Evolutionary conservation across 1,139 yeast species (phyloP).

Genomic region (Arxiozyma slooffiae): DNA sequence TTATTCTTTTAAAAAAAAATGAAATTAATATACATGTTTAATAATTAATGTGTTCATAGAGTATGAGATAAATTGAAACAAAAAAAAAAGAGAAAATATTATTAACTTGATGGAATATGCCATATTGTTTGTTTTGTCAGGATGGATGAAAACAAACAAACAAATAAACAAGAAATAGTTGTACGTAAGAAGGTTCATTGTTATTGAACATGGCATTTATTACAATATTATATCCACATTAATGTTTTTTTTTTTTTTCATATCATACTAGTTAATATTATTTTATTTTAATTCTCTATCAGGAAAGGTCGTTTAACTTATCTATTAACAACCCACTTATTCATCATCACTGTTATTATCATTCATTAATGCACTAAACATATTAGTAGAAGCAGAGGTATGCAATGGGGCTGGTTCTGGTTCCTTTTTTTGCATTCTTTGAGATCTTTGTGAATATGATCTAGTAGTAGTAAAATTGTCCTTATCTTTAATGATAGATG

Average conservation of each 20-base stretch:
- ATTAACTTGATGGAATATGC: not conserved
- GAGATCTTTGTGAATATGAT: constrained; percentile 23
- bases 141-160: not conserved
- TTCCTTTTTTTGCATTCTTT: constrained; percentile 18
- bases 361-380: constrained; percentile 30
- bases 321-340: constrained; percentile 2
- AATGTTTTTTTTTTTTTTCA: not conserved
- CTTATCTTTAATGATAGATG: constrained; percentile 17
- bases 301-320: too few relatives aligned
- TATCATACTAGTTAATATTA: too few relatives aligned
- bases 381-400: constrained; percentile 23
- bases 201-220: not conserved
- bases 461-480: constrained; percentile 26
- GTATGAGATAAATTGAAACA: too few relatives aligned
- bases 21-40: not conserved
- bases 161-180: not conserved
- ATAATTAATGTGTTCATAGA: not conserved
- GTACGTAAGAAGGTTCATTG: not conserved
- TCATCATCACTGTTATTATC: constrained; percentile 24
- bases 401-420: constrained; percentile 18
- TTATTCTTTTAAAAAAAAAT: too few relatives aligned
- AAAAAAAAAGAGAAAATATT: not conserved
- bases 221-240: not conserved
- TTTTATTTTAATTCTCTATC: not conserved
- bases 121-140: not conserved